phyloP scores from a whole-genome alignment of 805 yeast species.

The Metschnikowia drakensbergensis region DNA sequence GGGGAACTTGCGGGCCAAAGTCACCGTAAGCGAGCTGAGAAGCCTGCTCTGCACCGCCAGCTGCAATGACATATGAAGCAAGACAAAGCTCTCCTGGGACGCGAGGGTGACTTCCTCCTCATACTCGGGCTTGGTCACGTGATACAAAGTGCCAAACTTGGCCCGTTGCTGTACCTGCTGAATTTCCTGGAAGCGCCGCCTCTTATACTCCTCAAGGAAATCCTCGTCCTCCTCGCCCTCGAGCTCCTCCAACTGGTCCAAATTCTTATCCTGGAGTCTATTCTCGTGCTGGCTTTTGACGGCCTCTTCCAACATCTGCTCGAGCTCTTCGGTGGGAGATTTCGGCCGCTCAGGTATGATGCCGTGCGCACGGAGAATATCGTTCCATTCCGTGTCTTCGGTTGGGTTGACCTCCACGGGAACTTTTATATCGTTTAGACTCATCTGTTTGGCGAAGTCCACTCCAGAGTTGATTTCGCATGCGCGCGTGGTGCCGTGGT shows the following conservation, averaged over 20 bases:
- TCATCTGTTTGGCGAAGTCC: constrained; percentile 4
- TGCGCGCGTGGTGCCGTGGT: constrained; percentile 1
- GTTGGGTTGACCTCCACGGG: constrained; percentile 88
- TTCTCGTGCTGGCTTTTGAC: constrained; percentile 74
- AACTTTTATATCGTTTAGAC: constrained; percentile 48
- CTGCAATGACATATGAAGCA: constrained; percentile 72
- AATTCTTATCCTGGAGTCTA: constrained; percentile 68
- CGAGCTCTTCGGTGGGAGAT: constrained; percentile 81
- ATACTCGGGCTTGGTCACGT: constrained; percentile 85
- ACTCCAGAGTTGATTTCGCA: not conserved
- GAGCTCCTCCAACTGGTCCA: constrained; percentile 79
- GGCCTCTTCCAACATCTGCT: constrained; percentile 84
- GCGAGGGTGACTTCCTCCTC: constrained; percentile 81
- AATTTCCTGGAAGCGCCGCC: constrained; percentile 73
- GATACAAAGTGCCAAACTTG: constrained; percentile 71
- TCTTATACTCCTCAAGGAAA: constrained; percentile 72
- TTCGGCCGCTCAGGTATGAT: constrained; percentile 89
- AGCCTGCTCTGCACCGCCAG: constrained; percentile 72
- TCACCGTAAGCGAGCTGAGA: constrained; percentile 52
- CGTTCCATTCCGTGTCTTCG: constrained; percentile 99
- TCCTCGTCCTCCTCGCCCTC: constrained; percentile 95
- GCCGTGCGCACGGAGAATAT: constrained; percentile 84
- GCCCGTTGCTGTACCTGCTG: constrained; percentile 53
- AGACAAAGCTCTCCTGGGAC: constrained; percentile 57
- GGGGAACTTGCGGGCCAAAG: constrained; percentile 62